Percentiles rank a stretch among this genome's conserved stretches.
These are phyloP conservation scores for Aphanoascus verrucosus DNA, from an alignment of 2,329 filamentous ascomycete genomes.

Conservation along the genomic window DNA sequence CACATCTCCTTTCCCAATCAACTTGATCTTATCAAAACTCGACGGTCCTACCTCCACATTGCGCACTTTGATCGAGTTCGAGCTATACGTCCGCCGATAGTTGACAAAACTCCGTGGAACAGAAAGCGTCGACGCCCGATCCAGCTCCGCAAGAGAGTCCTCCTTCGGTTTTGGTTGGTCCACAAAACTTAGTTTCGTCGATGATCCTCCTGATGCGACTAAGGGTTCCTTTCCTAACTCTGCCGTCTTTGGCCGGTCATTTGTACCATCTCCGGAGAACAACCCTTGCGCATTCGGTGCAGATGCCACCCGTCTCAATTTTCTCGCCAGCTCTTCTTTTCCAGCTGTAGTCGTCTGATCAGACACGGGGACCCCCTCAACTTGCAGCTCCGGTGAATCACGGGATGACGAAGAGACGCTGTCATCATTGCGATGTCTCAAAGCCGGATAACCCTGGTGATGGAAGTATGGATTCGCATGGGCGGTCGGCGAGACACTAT, in stretches of 20 bases:
- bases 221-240: constrained; percentile 77
- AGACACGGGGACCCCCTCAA: constrained; percentile 55
- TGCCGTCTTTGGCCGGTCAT: constrained; percentile 67
- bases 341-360: constrained; percentile 63
- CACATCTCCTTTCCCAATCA: constrained; percentile 97
- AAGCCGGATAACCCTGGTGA: constrained; percentile 84
- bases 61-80: constrained; percentile 96
- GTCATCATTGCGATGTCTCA: constrained; percentile 89
- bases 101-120: constrained; percentile 48
- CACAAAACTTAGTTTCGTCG: constrained; percentile 45
- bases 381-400: constrained; percentile 71
- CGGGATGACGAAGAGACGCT: constrained; percentile 88
- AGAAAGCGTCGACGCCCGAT: constrained; percentile 13
- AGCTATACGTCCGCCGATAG: constrained; percentile 93
- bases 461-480: constrained; percentile 95
- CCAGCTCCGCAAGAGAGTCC: constrained; percentile 25
- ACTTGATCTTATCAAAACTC: constrained; percentile 98
- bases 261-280: constrained; percentile 54
- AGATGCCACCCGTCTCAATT: constrained; percentile 85
- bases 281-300: constrained; percentile 93
- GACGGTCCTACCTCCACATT: constrained; percentile 91
- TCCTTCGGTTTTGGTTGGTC: constrained; percentile 31
- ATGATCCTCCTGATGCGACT: constrained; percentile 46
- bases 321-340: constrained; percentile 88
- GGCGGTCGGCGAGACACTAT: constrained; percentile 79